Evolutionary conservation across 2,329 filamentous ascomycete genomes (phyloP).

Genomic region (Fusarium sp.): DNA sequence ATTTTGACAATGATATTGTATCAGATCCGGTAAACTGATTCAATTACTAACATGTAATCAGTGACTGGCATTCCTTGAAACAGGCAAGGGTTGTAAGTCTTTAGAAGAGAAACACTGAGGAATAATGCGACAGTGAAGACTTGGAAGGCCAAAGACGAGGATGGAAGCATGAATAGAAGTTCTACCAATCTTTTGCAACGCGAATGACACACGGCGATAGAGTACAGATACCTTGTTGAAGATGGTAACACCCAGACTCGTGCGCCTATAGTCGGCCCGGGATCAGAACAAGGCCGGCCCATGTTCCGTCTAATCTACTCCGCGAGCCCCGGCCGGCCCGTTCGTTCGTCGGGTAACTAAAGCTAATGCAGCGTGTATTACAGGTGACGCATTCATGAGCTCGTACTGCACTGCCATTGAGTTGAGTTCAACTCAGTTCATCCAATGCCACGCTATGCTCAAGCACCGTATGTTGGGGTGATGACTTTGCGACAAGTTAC

Average conservation of each 20-base stretch:
- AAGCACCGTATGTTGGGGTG: background rate
- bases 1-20: too few relatives aligned
- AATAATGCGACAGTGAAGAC: too few relatives aligned
- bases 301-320: conserved; percentile 22
- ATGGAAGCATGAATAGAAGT: background rate
- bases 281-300: conserved; percentile 4
- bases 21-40: too few relatives aligned
- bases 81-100: too few relatives aligned
- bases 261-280: conserved; percentile 36
- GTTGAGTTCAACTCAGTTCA: background rate
- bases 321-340: conserved; percentile 19
- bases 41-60: too few relatives aligned
- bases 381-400: conserved; percentile 18
- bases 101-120: too few relatives aligned
- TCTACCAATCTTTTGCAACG: background rate
- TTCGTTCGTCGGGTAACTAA: background rate
- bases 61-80: too few relatives aligned
- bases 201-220: background rate
- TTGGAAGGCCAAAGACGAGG: too few relatives aligned
- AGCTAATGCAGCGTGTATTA: conserved; percentile 16
- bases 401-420: background rate
- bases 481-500: conserved; percentile 23
- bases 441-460: background rate
- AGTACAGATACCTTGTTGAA: background rate
- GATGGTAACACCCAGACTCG: background rate